Percentiles rank a stretch among this genome's conserved stretches.
These are phyloP conservation scores for Hypomontagnella monticulosa DNA, from an alignment of 495 filamentous ascomycete genomes.

Conservation along the genomic window DNA sequence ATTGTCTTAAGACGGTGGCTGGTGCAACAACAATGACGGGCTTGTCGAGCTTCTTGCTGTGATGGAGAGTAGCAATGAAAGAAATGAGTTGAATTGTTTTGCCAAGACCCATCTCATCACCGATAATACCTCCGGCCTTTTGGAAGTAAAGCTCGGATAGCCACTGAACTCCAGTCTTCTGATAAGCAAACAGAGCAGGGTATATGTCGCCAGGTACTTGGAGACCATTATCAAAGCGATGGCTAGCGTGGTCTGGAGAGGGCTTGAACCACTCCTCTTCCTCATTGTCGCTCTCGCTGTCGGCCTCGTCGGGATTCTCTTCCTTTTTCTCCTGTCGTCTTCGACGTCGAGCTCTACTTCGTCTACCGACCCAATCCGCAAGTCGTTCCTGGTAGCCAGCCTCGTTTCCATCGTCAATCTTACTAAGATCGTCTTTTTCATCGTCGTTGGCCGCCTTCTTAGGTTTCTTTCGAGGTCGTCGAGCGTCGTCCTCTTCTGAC, in stretches of 20 bases:
- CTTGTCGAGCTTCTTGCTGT: constrained; percentile 82
- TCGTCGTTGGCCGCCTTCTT: constrained; percentile 57
- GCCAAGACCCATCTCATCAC: constrained; percentile 97
- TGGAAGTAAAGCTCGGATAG: constrained; percentile 92
- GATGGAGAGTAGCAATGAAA: constrained; percentile 88
- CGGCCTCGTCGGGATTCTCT: constrained; percentile 49
- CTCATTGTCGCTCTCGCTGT: constrained; percentile 47
- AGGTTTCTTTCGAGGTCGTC: constrained; percentile 46
- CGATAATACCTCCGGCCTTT: constrained; percentile 91
- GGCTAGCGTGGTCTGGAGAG: constrained; percentile 80
- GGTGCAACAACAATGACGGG: constrained; percentile 91
- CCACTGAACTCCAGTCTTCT: constrained; percentile 96
- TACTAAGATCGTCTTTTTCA: constrained; percentile 72
- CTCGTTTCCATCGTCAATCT: constrained; percentile 93
- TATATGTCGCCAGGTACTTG: constrained; percentile 90
- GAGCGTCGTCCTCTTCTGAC: constrained; percentile 52
- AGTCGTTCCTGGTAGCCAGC: constrained; percentile 80
- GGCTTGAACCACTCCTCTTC: constrained; percentile 84
- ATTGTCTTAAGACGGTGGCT: constrained; percentile 93
- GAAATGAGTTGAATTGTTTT: constrained; percentile 95
- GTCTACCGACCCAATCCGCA: constrained; percentile 73
- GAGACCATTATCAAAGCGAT: constrained; percentile 76
- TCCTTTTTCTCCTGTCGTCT: constrained; percentile 50
- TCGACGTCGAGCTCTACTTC: constrained; percentile 70
- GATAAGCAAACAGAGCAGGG: constrained; percentile 90